phyloP scores from a whole-genome alignment of 495 filamentous ascomycete species.

The Choiromyces venosus region DNA sequence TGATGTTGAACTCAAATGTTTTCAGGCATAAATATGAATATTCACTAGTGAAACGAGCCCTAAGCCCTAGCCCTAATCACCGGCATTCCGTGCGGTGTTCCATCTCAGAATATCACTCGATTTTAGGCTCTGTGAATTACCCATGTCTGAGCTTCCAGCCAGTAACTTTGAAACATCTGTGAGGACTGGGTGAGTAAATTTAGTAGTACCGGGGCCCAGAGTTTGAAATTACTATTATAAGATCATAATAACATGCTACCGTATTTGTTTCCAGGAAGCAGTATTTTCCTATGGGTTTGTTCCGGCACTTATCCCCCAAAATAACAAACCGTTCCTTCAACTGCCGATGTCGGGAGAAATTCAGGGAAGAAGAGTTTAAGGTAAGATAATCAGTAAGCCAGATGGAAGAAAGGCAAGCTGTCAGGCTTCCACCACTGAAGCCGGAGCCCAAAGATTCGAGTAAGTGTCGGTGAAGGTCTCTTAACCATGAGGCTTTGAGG shows the following conservation, averaged over 20 bases:
- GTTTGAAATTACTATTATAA: neutral
- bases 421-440: neutral
- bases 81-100: neutral
- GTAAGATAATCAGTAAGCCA: neutral
- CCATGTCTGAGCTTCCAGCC: neutral
- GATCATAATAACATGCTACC: neutral
- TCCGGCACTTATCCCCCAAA: neutral
- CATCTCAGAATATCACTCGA: neutral
- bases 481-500: neutral
- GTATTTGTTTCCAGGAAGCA: neutral
- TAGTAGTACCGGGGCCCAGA: neutral
- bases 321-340: too few relatives aligned
- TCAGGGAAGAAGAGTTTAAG: neutral
- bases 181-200: neutral
- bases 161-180: neutral
- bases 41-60: neutral
- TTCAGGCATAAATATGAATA: neutral
- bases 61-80: neutral
- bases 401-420: neutral
- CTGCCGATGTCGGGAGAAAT: too few relatives aligned
- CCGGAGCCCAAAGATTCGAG: neutral
- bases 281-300: neutral
- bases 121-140: neutral
- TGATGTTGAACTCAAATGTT: neutral
- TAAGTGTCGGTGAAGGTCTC: neutral